A percentile compares a stretch with the other conserved stretches of the same genome.
These are phyloP conservation scores for Crucibulum laeve DNA, from an alignment of 768 basidiomycete genomes.

Conservation along the genomic window DNA sequence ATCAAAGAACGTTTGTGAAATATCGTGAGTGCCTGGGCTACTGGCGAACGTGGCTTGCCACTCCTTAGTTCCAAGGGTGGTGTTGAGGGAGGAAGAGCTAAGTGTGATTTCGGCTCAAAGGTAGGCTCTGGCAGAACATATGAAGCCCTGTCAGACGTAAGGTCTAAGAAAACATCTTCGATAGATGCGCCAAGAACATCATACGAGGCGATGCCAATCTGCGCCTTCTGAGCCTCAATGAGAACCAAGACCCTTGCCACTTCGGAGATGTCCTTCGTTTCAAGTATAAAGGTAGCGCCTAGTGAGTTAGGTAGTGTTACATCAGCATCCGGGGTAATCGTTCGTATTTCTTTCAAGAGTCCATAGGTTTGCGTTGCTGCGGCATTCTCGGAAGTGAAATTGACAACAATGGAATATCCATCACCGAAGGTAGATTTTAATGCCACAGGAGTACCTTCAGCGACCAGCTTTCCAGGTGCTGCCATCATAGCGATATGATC, in stretches of 20 bases:
- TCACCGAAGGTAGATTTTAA: conserved; percentile 55
- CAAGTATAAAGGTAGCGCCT: conserved; percentile 35
- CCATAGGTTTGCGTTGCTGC: not conserved
- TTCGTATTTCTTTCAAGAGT: not conserved
- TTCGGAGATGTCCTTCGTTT: conserved; percentile 39
- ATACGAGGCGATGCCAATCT: conserved; percentile 34
- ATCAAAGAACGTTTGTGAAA: conserved; percentile 68
- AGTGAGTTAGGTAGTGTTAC: not conserved
- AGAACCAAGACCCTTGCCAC: conserved; percentile 46
- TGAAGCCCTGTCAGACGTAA: conserved; percentile 53
- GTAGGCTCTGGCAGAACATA: no score
- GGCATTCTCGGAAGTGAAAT: no score
- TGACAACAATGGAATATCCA: conserved; percentile 53
- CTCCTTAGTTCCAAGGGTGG: conserved; percentile 37
- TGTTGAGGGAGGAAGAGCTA: conserved; percentile 10
- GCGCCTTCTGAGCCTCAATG: conserved; percentile 32
- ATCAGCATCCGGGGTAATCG: not conserved
- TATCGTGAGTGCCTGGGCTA: conserved; percentile 67
- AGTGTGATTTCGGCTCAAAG: conserved; percentile 9
- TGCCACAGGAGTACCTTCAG: conserved; percentile 53
- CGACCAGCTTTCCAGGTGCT: conserved; percentile 57
- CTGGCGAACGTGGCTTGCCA: conserved; percentile 50
- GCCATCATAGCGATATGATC: conserved; percentile 63
- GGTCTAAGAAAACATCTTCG: conserved; percentile 58
- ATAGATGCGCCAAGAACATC: conserved; percentile 56